Evolutionary conservation across 768 basidiomycete genomes (phyloP).

Genomic region (Plicaturopsis crispa): DNA sequence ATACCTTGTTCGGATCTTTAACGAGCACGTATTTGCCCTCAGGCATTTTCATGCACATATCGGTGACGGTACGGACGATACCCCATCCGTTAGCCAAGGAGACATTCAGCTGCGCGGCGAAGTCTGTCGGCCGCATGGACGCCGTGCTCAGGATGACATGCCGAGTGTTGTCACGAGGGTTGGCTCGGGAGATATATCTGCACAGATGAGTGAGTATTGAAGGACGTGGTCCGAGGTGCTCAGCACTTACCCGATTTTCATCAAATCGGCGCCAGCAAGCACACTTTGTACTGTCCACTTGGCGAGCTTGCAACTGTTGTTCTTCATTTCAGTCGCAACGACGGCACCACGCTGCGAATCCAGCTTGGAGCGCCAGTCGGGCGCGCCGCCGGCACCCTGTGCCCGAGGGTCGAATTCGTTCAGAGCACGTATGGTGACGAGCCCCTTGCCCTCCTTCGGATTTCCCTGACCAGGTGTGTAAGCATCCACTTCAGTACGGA

Average conservation of each 20-base stretch:
- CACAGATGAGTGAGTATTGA: conserved; percentile 4
- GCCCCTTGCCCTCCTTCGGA: conserved; percentile 61
- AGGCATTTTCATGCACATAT: conserved; percentile 92
- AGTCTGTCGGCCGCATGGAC: conserved; percentile 90
- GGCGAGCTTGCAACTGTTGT: conserved; percentile 95
- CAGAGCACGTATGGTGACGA: conserved; percentile 88
- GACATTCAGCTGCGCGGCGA: conserved; percentile 91
- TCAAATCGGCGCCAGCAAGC: conserved; percentile 87
- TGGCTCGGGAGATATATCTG: conserved; percentile 92
- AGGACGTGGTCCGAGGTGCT: not conserved
- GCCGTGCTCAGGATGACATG: conserved; percentile 95
- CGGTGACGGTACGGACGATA: conserved; percentile 91
- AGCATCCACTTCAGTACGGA: conserved; percentile 95
- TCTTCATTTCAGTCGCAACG: conserved; percentile 99
- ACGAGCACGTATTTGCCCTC: conserved; percentile 97
- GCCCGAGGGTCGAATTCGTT: conserved; percentile 95
- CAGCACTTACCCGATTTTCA: conserved; percentile 88
- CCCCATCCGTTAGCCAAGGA: conserved; percentile 97
- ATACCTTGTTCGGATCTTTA: conserved; percentile 96
- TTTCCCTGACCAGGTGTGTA: conserved; percentile 58
- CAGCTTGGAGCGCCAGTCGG: conserved; percentile 98
- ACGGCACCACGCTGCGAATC: conserved; percentile 97
- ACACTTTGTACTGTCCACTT: conserved; percentile 97
- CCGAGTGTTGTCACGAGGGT: conserved; percentile 89
- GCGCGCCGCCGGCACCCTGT: conserved; percentile 86